Evolutionary conservation across 2,329 filamentous ascomycete genomes (phyloP), one percentile per base, ranked within the genome.

Genomic region (Orbilia quercus): DNA sequence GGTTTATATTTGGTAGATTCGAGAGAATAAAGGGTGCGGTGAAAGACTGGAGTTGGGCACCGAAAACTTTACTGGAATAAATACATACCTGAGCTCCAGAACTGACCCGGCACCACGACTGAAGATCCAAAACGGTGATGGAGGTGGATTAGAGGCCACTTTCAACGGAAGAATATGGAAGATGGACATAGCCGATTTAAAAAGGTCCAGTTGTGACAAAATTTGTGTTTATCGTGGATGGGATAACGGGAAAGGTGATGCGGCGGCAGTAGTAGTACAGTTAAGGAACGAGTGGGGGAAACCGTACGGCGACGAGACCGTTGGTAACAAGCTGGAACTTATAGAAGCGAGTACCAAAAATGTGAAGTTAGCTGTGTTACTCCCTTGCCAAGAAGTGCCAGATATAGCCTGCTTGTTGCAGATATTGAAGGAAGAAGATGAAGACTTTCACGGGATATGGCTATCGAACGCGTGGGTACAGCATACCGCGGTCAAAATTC

Each of bases 251-350:
- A 45, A 9, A 16, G 42, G 42, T 11, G 22, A 45, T 2, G 42
- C n/a, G 22, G 42, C 42, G 20, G 42, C 42, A 11, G 42, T 45
- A 11, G 42, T 45, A 22, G 42, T 45, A 11, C 42, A 45, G 20
- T 45, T 45, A 16, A 45, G 42, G 16, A 12, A 45, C 16, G 42
- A 45, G 11, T 45, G 42, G 42, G 16, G 22, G 42, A 45, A 45
- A 20, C 2, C 42, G 1, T 22, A 20, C 16, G n/a, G 6, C 16
- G 20, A 20, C n/a, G 22, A 16, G 20, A 45, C 16, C 2, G 42
- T 45, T 20, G 42, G 42, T 45, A 22, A 2, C 16, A 18, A 22
- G 16, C 9, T 45, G 11, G 42, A 45, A 45, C 22, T 45, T 20
- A 16, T 9, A 14, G 40, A 16, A 18, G 16, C 1, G 22, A 45